These are phyloP conservation scores for Boletus sp. DNA, from an alignment of 1,284 basidiomycete genomes.

Conservation along the genomic window DNA sequence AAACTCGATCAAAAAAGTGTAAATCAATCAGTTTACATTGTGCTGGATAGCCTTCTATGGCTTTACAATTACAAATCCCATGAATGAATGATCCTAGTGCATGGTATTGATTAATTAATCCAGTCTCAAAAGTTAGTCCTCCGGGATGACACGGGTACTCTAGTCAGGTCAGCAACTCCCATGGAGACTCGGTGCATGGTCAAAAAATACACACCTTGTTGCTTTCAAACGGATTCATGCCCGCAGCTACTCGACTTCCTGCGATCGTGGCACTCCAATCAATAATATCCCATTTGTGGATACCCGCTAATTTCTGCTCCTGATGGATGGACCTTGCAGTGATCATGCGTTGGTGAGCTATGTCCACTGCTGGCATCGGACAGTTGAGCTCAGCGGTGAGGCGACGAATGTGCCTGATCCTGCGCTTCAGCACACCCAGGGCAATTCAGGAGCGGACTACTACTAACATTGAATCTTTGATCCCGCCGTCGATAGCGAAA, in stretches of 20 bases:
- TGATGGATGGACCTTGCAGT: conserved; percentile 70
- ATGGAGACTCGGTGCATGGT: too few species aligned
- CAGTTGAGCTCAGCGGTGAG: conserved; percentile 63
- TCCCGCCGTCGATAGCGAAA: conserved; percentile 87
- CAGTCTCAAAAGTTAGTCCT: conserved; percentile 19
- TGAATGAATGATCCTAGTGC: too few species aligned
- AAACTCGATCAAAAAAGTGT: too few species aligned
- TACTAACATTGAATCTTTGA: conserved; percentile 65
- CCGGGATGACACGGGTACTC: conserved; percentile 22
- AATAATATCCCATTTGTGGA: conserved; percentile 46
- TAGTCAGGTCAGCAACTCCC: not conserved
- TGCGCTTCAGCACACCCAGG: conserved; percentile 6
- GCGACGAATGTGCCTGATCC: conserved; percentile 54
- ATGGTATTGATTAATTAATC: too few species aligned
- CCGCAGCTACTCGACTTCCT: conserved; percentile 64
- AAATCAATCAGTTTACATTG: too few species aligned
- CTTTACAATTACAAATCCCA: too few species aligned
- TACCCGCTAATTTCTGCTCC: conserved; percentile 44
- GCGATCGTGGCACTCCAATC: conserved; percentile 75
- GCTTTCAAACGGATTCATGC: conserved; percentile 59
- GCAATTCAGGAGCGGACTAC: not conserved
- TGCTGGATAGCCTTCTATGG: not conserved
- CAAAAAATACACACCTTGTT: conserved; percentile 30
- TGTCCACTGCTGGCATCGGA: conserved; percentile 79
- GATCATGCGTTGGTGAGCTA: conserved; percentile 74